Percentiles rank a stretch among this genome's conserved stretches.
These are phyloP conservation scores for Adansonia gregorii DNA, from an alignment of 441 rosid genomes.

Conservation along the genomic window DNA sequence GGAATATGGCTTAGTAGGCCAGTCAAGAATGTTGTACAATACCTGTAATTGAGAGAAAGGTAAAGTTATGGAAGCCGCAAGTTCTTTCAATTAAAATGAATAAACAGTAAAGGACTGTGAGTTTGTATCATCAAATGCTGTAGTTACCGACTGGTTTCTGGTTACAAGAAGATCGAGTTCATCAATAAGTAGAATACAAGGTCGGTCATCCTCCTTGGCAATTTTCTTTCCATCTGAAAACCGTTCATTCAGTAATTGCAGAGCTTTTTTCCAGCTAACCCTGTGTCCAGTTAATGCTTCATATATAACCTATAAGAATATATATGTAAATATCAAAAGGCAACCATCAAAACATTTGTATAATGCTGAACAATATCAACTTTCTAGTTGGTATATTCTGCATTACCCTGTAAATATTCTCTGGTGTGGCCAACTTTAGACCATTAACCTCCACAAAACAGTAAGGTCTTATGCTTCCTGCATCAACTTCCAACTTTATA, in stretches of 20 bases:
- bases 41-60: conserved; percentile 48
- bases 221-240: conserved; percentile 70
- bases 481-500: conserved; percentile 85
- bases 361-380: not conserved
- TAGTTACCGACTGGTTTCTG: conserved; percentile 86
- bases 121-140: conserved; percentile 23
- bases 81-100: conserved; percentile 12
- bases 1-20: conserved; percentile 93
- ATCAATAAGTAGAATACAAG: conserved; percentile 93
- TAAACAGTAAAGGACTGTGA: not conserved
- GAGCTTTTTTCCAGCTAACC: conserved; percentile 92
- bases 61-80: conserved; percentile 19
- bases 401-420: conserved; percentile 80
- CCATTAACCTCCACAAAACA: conserved; percentile 95
- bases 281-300: conserved; percentile 94
- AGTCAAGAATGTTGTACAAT: conserved; percentile 87
- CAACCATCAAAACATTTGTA: conserved; percentile 18
- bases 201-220: conserved; percentile 65
- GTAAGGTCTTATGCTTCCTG: conserved; percentile 69
- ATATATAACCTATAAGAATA: conserved; percentile 69
- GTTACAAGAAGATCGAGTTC: conserved; percentile 97
- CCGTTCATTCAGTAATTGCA: conserved; percentile 74
- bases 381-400: not conserved
- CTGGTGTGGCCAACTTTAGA: conserved; percentile 90
- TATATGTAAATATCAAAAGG: conserved; percentile 12